Conservation (phyloP, 176 grass and related monocot genomes). For the Oryza longistaminata region DNA sequence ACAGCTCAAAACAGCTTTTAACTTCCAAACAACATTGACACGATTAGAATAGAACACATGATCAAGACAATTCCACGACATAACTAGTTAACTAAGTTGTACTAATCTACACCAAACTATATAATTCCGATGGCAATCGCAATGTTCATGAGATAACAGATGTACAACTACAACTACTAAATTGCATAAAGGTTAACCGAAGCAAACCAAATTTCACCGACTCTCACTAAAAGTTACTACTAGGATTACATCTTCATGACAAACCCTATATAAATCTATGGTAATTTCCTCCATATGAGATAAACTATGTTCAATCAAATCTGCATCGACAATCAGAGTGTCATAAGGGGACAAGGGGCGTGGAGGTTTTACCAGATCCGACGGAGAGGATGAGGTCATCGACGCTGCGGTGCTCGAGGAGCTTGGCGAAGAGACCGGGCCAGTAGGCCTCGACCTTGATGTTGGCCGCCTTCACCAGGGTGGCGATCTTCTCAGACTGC, state of each 20-base stretch:
- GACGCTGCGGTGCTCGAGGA: slow-evolving; percentile 65
- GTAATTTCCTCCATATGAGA: background rate
- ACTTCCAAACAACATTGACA: too few relatives aligned
- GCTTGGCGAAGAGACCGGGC: slow-evolving; percentile 80
- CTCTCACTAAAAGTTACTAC: too few relatives aligned
- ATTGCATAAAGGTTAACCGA: background rate
- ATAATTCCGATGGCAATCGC: too few relatives aligned
- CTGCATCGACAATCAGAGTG: background rate
- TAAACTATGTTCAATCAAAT: too few relatives aligned
- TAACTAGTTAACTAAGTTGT: background rate
- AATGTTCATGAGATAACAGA: too few relatives aligned
- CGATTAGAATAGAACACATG: too few relatives aligned
- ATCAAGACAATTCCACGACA: background rate
- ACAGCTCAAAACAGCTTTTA: too few relatives aligned
- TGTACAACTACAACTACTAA: too few relatives aligned
- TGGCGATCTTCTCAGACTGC: slow-evolving; percentile 65
- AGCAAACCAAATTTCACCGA: background rate
- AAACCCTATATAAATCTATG: background rate
- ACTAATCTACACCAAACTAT: background rate
- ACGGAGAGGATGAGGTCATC: slow-evolving; percentile 76
- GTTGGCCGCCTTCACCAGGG: slow-evolving; percentile 70
- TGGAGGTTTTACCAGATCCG: slow-evolving; percentile 57
- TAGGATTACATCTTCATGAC: background rate
- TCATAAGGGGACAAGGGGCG: background rate
- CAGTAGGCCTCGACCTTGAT: slow-evolving; percentile 83